phyloP scores from a whole-genome alignment of 2,329 filamentous ascomycete genomes.

The Penicillium sp. region DNA sequence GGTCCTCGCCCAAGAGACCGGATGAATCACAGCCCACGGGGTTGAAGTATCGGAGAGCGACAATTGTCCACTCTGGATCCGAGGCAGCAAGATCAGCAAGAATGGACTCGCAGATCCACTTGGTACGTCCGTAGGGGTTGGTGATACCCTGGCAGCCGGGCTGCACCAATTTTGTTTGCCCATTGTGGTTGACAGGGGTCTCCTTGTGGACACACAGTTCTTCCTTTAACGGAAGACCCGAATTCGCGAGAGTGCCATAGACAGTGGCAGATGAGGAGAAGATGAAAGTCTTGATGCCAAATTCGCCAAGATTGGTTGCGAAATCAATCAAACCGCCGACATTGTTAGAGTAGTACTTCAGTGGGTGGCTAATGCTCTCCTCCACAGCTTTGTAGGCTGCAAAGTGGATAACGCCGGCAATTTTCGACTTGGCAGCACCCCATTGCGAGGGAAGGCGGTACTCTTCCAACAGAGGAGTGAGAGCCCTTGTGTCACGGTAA shows the following conservation, averaged over 20 bases:
- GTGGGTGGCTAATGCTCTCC: constrained; percentile 59
- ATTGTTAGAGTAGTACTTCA: constrained; percentile 68
- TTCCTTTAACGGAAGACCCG: constrained; percentile 53
- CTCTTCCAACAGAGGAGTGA: constrained; percentile 44
- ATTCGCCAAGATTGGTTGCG: constrained; percentile 55
- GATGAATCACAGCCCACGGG: constrained; percentile 65
- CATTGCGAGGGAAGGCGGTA: constrained; percentile 38
- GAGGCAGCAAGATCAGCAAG: constrained; percentile 60
- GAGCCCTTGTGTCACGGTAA: constrained; percentile 45
- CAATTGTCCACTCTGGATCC: constrained; percentile 62
- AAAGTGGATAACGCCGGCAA: constrained; percentile 67
- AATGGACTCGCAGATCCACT: constrained; percentile 67
- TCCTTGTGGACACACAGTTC: constrained; percentile 56
- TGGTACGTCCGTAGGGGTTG: constrained; percentile 64
- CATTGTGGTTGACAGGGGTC: constrained; percentile 44
- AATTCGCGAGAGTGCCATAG: constrained; percentile 57
- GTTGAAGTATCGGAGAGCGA: constrained; percentile 66
- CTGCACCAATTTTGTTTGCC: constrained; percentile 42
- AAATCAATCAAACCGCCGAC: constrained; percentile 63
- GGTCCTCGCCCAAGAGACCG: constrained; percentile 63
- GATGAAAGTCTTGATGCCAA: constrained; percentile 63
- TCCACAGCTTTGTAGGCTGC: constrained; percentile 66
- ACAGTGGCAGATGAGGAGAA: constrained; percentile 68
- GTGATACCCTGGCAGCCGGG: constrained; percentile 58
- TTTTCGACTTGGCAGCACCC: constrained; percentile 47